Base-by-base conservation (phyloP, 1,284 basidiomycete genomes). In the Malassezia nana region DNA sequence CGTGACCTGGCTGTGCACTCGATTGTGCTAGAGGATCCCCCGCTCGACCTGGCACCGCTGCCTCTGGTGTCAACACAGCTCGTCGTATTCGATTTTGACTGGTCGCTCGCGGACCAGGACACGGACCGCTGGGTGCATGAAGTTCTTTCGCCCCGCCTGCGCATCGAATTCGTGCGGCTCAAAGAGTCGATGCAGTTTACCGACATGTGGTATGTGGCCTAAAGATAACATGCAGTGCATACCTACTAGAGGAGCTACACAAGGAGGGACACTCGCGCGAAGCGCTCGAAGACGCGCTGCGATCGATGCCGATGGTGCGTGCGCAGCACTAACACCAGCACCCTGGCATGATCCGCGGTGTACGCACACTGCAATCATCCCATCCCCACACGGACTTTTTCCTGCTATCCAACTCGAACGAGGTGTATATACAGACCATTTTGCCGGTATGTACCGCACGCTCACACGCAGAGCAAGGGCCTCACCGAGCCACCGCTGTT, bases 11-110 rank as follows among this genome's bases (percentile, higher is more conserved):
- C 54, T 13, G 54, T 44, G 39, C 16, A 35, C 16, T 56, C 54
- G 16, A 32, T 51, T 22, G 54, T 56, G 42, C 48, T 56, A 2
- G 54, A 56, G 33, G 54, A 56, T 25, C 54, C 54, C 7, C 35
- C 43, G 35, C 39, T 56, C 29, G 50, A 56, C 44, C 47, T 56
- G 33, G 54, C 31, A 4, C 60, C 69, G 15, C 41, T 71, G 9
- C 60, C 67, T 9, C 28, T 30, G 8, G 62, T 65, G 2, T 55
- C 55, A 9, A 58, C 57, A 63, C 88, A 92, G 75, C 83, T 95
- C 42, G 79, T 96, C 62, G 85, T 96, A 15, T 96, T 87, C 66
- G 92, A 98, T 76, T 96, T 96, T 77, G 92, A 98, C 80, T 96
- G 91, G 91, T 87, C 70, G 8, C 50, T 74, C 29, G 85, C 84